Evolutionary conservation across 805 yeast species (phyloP), one percentile per base, ranked within the genome.

Genomic region (Candida silvatica): DNA sequence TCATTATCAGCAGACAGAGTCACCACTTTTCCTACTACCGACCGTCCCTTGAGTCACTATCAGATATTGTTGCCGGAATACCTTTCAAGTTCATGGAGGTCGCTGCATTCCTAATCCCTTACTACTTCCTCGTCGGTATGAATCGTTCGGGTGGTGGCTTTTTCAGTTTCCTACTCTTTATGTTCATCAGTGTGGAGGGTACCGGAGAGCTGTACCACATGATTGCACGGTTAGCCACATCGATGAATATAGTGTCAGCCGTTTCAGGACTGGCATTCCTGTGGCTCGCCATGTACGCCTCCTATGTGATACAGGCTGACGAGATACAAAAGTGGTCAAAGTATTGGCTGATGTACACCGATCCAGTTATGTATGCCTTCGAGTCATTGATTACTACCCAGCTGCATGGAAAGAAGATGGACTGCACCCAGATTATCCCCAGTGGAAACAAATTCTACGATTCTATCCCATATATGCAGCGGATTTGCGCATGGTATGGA

Each of bases 41-140:
- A 39, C 87, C 88, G 3, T 68, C 85, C 11, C 76, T 84, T 3
- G 90, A 81, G 48, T 81, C 85, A 1, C 45, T 82, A 4, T 78
- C 85, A 0, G 62, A 74, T 4, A 62, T 76, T 31, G 39, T 79
- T 4, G 67, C 83, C 3, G 79, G 74, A 34, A 54, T 82, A 39
- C 88, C 90, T 3, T 64, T 74, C 36, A 80, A 80, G 55, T 40
- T 71, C 20, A 42, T 65, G 23, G 62, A 68, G 26, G 49, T 66
- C 20, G 48, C 71, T 17, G 46, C 53, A 17, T 77, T 76, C 52
- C 49, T 66, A 29, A 43, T 77, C 30, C 58, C 73, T 18, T 47
- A 70, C 19, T 79, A 74, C 53, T 82, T 80, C 57, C 18, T 35
- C 64, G 56, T 80, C 6, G 57, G 65, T 42, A 54, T 74, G 45